Evolutionary conservation across 768 basidiomycete species (phyloP), one percentile per base, ranked within the genome.

Genomic region (Psilocybe subaeruginosa): DNA sequence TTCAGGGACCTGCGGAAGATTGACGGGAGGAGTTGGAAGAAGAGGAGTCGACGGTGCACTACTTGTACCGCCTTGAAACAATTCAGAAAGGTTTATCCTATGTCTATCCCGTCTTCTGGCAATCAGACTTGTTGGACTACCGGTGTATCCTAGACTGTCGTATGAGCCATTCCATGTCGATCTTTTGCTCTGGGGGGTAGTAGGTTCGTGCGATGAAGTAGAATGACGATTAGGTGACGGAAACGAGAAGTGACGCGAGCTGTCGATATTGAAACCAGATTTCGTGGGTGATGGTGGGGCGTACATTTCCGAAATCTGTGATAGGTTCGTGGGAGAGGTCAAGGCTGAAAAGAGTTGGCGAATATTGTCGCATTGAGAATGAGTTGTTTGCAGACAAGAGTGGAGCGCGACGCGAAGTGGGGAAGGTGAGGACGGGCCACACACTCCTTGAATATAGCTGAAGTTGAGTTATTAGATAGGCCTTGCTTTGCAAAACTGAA

Each of bases 231-330:
- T 75, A 64, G 33, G 79, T 72, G 58, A 80, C 73, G 61, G 85
- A 83, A 63, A 82, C 2, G 73, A 72, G 29, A 68, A 77, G 0
- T 82, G 85, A 56, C 82, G 78, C 43, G 72, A 52, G 52, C 37
- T 66, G 35, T 73, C 72, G 29, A 79, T 57, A 9, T 65, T 68
- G 62, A 73, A 78, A 29, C 30, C 62, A 29, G 70, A 71, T 65
- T 65, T 73, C 37, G 62, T 68, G 4, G 90, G 89, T 0, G 89
- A 91, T 0, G 91, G 83, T 4, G 93, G 92, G 0, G 91, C 91
- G 72, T 95, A 95, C 93, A 95, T 95, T 74, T 92, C 92, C 9
- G 90, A 79, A 9, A 95, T 80, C 69, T 91, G 92, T 8, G 88
- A 80, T n/a, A 93, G 77, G 64, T 91, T 87, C 12, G 81, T 71